Evolutionary conservation across 805 yeast genomes (phyloP), one percentile per base, ranked within the genome.

Genomic region (Zygoascus biomembranicola): DNA sequence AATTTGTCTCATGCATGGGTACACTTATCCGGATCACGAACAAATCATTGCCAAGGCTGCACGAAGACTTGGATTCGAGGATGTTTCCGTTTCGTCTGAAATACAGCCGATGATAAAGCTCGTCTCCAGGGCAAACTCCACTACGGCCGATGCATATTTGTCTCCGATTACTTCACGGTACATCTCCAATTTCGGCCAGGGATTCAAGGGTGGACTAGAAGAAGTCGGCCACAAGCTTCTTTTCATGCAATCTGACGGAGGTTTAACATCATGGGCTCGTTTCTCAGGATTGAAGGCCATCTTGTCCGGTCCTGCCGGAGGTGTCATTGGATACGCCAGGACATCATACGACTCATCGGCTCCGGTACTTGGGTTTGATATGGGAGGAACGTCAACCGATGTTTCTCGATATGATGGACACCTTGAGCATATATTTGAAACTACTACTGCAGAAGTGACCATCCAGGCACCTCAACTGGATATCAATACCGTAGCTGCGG

Each of bases 171-270:
- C 87, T 49, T 75, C 80, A 57, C 77, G 78, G 31, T 87, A 87
- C 63, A 68, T 87, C 42, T 63, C 72, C 16, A 78, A 82, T 16
- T 84, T 87, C 61, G 78, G 80, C 50, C 63, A 73, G 1, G 94
- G 94, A 3, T 75, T 87, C 55, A 68, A 68, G 20, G 78, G 79
- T 47, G 80, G 80, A 0, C 66, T 77, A 9, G 72, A 72, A 13
- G 70, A 71, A 10, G 60, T 67, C 8, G 70, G 69, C 1, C 57
- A 61, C 45, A 66, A 54, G 61, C 69, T 54, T 56, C 57, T 65
- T 52, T 92, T 92, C 68, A 92, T 92, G 98, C 96, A 92, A 69
- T 87, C 96, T 11, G 96, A 92, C 67, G 98, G 98, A 54, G 98
- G 98, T 2, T 76, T 92, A 55, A 90, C 90, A 20, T 89, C 89